phyloP scores from a whole-genome alignment of 805 yeast genomes.

The Phaffomyces antillensis region DNA sequence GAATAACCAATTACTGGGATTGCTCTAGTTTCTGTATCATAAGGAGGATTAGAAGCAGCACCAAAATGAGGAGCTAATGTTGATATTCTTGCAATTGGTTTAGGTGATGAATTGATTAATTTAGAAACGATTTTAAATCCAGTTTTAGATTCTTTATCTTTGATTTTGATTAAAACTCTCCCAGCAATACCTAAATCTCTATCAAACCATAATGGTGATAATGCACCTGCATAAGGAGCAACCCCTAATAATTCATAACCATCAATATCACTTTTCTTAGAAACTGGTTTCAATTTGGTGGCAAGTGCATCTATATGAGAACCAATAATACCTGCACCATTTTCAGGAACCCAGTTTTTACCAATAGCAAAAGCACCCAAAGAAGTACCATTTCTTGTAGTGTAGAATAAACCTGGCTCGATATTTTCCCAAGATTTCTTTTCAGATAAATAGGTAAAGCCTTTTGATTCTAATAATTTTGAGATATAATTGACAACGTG shows the following conservation, averaged over 20 bases:
- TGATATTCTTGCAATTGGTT: conserved; percentile 75
- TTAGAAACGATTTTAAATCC: conserved; percentile 32
- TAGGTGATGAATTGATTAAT: conserved; percentile 52
- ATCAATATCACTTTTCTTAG: conserved; percentile 52
- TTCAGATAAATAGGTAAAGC: conserved; percentile 62
- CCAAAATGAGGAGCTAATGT: conserved; percentile 88
- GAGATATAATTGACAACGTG: conserved; percentile 58
- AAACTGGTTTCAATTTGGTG: conserved; percentile 63
- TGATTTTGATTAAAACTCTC: conserved; percentile 47
- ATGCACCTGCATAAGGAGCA: conserved; percentile 76
- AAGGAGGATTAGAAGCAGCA: conserved; percentile 56
- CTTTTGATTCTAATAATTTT: conserved; percentile 42
- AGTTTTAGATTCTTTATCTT: conserved; percentile 21
- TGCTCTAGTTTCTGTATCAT: conserved; percentile 68
- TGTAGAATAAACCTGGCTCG: conserved; percentile 51
- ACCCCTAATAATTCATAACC: conserved; percentile 77
- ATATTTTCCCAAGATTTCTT: conserved; percentile 34
- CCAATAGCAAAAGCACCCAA: conserved; percentile 70
- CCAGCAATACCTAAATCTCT: conserved; percentile 86
- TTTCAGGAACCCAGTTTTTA: conserved; percentile 51
- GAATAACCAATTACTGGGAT: conserved; percentile 70
- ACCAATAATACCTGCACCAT: conserved; percentile 66
- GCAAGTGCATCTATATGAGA: conserved; percentile 73
- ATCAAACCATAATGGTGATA: conserved; percentile 67
- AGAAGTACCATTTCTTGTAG: conserved; percentile 61